Evolutionary conservation across 140 eudicot genomes (phyloP).

Genomic region (Anethum foeniculum): DNA sequence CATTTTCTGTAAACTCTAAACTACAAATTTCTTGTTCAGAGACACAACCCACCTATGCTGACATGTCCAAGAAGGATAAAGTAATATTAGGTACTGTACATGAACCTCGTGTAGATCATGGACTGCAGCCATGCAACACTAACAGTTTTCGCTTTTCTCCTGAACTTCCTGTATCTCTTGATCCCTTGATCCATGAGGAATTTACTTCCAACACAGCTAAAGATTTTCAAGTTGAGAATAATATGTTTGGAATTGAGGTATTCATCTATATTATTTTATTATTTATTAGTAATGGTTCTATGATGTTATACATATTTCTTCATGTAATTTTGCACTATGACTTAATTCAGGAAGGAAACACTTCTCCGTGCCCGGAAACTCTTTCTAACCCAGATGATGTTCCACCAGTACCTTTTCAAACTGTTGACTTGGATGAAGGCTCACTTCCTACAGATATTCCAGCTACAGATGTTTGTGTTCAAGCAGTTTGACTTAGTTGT

Average conservation of each 20-base stretch:
- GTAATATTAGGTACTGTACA: constrained; percentile 11
- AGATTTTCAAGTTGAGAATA: constrained; percentile 23
- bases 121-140: constrained; percentile 17
- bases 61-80: constrained; percentile 15
- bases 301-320: neutral
- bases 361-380: constrained; percentile 26
- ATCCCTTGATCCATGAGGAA: constrained; percentile 41
- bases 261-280: constrained; percentile 1
- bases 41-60: constrained; percentile 19
- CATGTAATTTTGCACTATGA: constrained; percentile 1
- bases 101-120: neutral
- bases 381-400: constrained; percentile 23
- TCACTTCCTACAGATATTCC: constrained; percentile 21
- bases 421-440: constrained; percentile 23
- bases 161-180: constrained; percentile 23
- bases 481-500: constrained; percentile 4
- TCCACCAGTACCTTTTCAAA: constrained; percentile 24
- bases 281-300: neutral
- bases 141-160: constrained; percentile 12
- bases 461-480: constrained; percentile 21
- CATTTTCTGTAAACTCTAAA: constrained; percentile 13
- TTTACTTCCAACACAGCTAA: constrained; percentile 31
- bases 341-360: constrained; percentile 36
- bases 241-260: constrained; percentile 28
- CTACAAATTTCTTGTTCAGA: constrained; percentile 22